Evolutionary conservation across 2,329 filamentous ascomycete species (phyloP), one percentile per base, ranked within the genome.

Genomic region (Penicillium vulpinum): DNA sequence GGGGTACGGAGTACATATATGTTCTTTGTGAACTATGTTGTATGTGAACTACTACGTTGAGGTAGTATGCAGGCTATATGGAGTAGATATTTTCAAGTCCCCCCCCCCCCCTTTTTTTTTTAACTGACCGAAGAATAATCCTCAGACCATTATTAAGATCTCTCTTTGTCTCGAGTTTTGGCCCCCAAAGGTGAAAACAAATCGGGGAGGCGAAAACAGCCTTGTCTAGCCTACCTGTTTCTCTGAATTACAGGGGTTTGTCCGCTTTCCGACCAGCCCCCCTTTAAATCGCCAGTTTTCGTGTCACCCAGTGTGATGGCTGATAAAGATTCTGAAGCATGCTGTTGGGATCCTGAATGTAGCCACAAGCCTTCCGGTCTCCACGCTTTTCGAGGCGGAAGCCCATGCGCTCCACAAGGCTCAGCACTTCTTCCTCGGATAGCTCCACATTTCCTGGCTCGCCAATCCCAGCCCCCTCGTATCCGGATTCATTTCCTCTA

Each of bases 381-480:
- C 87, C 75, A 1, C 83, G 81, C 62, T 79, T 81, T 68, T 90
- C 85, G 7, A 99, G 78, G 5, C 78, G 79, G 69, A 99, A 99
- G 0, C 92, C 94, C 67, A 93, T 77, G 55, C 82, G 82, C 63
- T 86, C 78, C 2, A 97, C 82, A 40, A 99, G 78, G 16, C 82
- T 81, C 57, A 95, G 75, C 10, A 99, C 89, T 78, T 99, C 94
- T 28, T 96, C 91, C 58, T 96, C 86, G 0, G 89, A 88, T 53
- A 99, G 81, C 78, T 99, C 94, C 64, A 97, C 90, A 60, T 87
- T 92, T 0, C 94, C 94, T 0, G 91, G 91, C 66, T 96, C 92
- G 0, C 87, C 92, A 61, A 97, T 95, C 1, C 91, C 91, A 43
- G 67, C 51, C 7, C 63, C 62, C 56, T 66, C 52, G 33, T 78